These are phyloP conservation scores for Cryptococcus sp. DNA, from an alignment of 1,284 basidiomycete genomes.

Conservation along the genomic window DNA sequence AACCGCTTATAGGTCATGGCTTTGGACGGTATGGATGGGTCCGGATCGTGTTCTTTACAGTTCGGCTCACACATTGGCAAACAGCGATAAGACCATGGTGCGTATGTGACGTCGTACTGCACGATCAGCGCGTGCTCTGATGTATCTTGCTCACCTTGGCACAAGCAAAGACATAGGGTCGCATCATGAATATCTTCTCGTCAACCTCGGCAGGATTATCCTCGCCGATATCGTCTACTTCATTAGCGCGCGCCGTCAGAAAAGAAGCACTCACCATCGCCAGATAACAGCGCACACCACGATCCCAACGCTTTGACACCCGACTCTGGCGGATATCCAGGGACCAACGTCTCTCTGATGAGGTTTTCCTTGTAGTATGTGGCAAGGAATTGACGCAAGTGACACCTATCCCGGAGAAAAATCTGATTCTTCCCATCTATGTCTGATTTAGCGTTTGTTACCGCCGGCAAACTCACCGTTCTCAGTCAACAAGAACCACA, in stretches of 20 bases:
- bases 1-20: slow-evolving; percentile 45
- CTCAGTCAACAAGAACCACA: slow-evolving; percentile 55
- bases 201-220: slow-evolving; percentile 54
- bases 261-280: slow-evolving; percentile 26
- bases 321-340: slow-evolving; percentile 52
- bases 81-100: slow-evolving; percentile 53
- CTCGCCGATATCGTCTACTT: slow-evolving; percentile 19
- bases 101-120: slow-evolving; percentile 55
- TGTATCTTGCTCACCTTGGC: slow-evolving; percentile 50
- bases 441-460: background rate
- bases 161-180: slow-evolving; percentile 58
- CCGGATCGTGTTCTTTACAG: slow-evolving; percentile 26
- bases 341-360: slow-evolving; percentile 48
- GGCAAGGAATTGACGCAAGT: slow-evolving; percentile 43
- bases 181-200: slow-evolving; percentile 57
- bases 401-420: slow-evolving; percentile 46
- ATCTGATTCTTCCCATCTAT: slow-evolving; percentile 51
- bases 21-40: slow-evolving; percentile 23
- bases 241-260: background rate
- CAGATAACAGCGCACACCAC: slow-evolving; percentile 42
- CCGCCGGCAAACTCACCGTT: slow-evolving; percentile 47
- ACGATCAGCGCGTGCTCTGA: background rate
- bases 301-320: slow-evolving; percentile 43
- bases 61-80: slow-evolving; percentile 44
- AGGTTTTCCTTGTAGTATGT: slow-evolving; percentile 50